These are phyloP conservation scores for Fusarium marasasianum DNA, from an alignment of 2,329 filamentous ascomycete species.

Conservation along the genomic window DNA sequence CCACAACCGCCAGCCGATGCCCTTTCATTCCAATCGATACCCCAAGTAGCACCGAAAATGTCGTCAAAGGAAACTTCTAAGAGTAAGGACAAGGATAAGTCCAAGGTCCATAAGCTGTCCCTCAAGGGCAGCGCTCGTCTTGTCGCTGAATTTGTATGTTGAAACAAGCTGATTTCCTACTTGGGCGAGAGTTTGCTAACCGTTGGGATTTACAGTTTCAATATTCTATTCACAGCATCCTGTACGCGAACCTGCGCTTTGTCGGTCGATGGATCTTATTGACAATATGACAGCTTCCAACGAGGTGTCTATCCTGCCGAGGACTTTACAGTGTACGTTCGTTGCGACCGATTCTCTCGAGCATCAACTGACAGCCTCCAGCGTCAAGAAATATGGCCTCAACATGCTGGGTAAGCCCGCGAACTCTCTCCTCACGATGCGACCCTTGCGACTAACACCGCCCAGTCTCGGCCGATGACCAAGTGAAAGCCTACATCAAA, in stretches of 20 bases:
- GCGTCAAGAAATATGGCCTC: slow-evolving; percentile 97
- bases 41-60: slow-evolving; percentile 32
- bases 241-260: slow-evolving; percentile 61
- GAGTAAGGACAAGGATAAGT: slow-evolving; percentile 69
- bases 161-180: slow-evolving; percentile 43
- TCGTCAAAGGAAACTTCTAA: slow-evolving; percentile 45
- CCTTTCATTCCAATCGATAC: not conserved
- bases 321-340: slow-evolving; percentile 86
- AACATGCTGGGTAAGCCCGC: slow-evolving; percentile 82
- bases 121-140: slow-evolving; percentile 86
- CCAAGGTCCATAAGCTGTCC: slow-evolving; percentile 94
- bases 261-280: not conserved
- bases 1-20: not conserved
- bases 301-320: slow-evolving; percentile 88
- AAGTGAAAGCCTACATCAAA: slow-evolving; percentile 99
- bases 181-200: slow-evolving; percentile 26
- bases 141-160: slow-evolving; percentile 91
- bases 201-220: slow-evolving; percentile 72
- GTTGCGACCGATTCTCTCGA: not conserved
- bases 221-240: slow-evolving; percentile 96
- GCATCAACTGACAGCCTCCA: slow-evolving; percentile 25
- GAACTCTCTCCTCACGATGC: too few species aligned
- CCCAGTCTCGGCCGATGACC: slow-evolving; percentile 89
- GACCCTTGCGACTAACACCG: slow-evolving; percentile 10
- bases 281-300: slow-evolving; percentile 73